Base-by-base conservation (phyloP, 2,329 filamentous ascomycete species). In the Leptographium lundbergii region DNA sequence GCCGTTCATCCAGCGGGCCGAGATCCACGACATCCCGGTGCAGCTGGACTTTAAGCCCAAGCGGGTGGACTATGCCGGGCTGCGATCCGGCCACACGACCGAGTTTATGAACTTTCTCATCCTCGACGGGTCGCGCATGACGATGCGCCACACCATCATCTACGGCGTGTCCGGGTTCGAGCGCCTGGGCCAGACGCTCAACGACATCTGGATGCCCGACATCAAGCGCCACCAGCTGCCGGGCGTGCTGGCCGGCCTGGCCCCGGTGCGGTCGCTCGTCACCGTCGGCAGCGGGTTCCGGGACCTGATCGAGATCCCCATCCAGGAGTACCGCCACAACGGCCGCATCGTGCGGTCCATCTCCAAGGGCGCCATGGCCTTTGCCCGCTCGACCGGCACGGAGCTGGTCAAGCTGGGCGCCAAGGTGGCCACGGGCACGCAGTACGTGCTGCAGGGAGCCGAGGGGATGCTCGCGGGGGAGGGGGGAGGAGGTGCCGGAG, bases 31-130 rank as follows among this genome's bases (percentile, higher is more conserved):
- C 4, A 82, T 99, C 27, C 85, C 85, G 2, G 80, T 99, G 59
- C 91, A 88, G 67, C 82, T 84, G 4, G 94, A 99, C 72, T 99
- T 99, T 74, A 99, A 99, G 70, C 94, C 94, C 10, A 97, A 99
- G 72, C 84, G 90, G n/a, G 89, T 99, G 22, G 92, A 99, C 70
- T 99, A 99, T 66, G 89, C 86, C 0, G 91, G 91, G 4, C 80
- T 99, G 4, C 85, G 91, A 29, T 96, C 94, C 1, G 94, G 94
- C 1, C 90, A 89, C 64, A 97, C 94, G 0, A 95, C 90, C 0
- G 94, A 99, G 70, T 95, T 99, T 67, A 97, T 97, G 91, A 99
- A 99, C 71, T 96, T 99, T 69, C 81, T 99, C 63, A 88, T 92
- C 17, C 81, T 99, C 1, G 94, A 99, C 65, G 86, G 89, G 64